Percentiles rank a stretch among this genome's conserved stretches.
Conservation (phyloP, 768 basidiomycete genomes). For the Dioszegia aurantiaca region DNA sequence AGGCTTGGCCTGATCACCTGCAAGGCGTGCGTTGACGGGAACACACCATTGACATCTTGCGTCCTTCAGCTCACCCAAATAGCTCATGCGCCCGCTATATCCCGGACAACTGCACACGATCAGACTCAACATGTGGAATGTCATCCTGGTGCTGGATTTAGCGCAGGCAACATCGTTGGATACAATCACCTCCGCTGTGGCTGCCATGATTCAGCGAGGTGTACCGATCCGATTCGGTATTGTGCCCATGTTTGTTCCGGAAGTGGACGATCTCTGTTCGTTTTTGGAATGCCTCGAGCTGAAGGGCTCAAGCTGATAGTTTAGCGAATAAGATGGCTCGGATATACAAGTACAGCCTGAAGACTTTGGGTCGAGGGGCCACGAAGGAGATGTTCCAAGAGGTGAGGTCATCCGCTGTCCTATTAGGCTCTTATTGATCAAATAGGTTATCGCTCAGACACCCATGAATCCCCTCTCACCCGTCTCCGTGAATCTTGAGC, state of each 20-base stretch:
- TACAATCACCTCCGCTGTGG: constrained; percentile 65
- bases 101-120: constrained; percentile 75
- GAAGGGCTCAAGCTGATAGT: not conserved
- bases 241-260: constrained; percentile 63
- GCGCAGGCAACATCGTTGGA: constrained; percentile 62
- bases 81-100: constrained; percentile 75
- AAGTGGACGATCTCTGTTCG: constrained; percentile 54
- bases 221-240: constrained; percentile 82
- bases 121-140: constrained; percentile 76
- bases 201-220: constrained; percentile 67
- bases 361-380: constrained; percentile 62
- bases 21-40: constrained; percentile 25
- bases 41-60: too few relatives aligned
- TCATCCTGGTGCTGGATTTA: constrained; percentile 77
- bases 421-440: not conserved
- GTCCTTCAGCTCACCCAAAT: constrained; percentile 10
- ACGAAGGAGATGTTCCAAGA: constrained; percentile 65
- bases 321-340: constrained; percentile 68
- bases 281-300: not conserved
- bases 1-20: constrained; percentile 27
- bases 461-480: constrained; percentile 27
- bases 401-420: constrained; percentile 10
- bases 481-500: constrained; percentile 25
- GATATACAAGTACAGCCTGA: constrained; percentile 66
- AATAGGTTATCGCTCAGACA: constrained; percentile 22